Percentiles rank a stretch among this genome's conserved stretches.
These are phyloP conservation scores for Rhynchospora tenuis DNA, from an alignment of 176 grass and related monocot genomes.

Conservation along the genomic window DNA sequence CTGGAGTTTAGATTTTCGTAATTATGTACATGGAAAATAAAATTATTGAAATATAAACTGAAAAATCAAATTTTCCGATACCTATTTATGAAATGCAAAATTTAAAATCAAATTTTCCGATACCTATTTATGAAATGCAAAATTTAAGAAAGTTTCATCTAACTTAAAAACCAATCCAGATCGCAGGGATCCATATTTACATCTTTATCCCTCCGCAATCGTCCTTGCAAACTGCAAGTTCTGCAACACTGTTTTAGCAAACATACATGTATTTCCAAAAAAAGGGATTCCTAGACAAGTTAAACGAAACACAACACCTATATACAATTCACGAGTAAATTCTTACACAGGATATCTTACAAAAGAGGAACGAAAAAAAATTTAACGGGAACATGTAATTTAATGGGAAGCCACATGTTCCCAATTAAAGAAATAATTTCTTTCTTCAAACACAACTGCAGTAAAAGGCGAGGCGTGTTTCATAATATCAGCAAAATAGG, in stretches of 20 bases:
- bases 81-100: too few relatives aligned
- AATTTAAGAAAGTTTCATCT: not conserved
- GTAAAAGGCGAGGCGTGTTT: not conserved
- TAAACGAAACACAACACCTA: not conserved
- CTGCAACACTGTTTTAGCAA: not conserved
- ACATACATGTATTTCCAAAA: not conserved
- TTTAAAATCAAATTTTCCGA: too few relatives aligned
- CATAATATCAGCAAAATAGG: not conserved
- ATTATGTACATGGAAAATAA: too few relatives aligned
- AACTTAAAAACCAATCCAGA: constrained; percentile 16
- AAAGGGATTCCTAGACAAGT: not conserved
- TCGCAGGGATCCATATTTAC: constrained; percentile 25
- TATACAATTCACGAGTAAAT: constrained; percentile 13
- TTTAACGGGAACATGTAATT: too few relatives aligned
- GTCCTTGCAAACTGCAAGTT: not conserved
- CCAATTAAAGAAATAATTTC: not conserved
- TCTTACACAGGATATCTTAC: not conserved
- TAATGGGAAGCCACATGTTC: too few relatives aligned
- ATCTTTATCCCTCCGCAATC: constrained; percentile 7
- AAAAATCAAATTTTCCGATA: too few relatives aligned
- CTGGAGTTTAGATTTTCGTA: too few relatives aligned
- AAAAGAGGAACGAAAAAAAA: not conserved
- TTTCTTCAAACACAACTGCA: too few relatives aligned
- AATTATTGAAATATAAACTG: too few relatives aligned
- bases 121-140: too few relatives aligned